Conservation (phyloP, 768 basidiomycete species). For the Brasilioporus rufonigricans region DNA sequence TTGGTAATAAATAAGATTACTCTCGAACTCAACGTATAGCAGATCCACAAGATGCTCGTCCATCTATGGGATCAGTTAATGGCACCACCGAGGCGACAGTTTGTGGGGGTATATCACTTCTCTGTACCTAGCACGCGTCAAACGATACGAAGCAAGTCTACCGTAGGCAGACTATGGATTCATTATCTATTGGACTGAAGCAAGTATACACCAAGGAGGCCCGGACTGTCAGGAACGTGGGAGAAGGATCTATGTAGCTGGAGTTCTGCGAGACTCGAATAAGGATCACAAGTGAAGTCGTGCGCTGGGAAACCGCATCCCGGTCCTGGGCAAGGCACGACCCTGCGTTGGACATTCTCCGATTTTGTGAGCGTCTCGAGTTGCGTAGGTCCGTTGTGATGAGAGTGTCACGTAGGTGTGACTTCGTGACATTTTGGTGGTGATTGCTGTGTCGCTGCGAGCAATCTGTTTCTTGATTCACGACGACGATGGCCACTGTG, state of each 20-base stretch:
- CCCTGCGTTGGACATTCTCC: not conserved
- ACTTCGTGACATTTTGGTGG: constrained; percentile 17
- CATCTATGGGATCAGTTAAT: no score
- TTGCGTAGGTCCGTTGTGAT: constrained; percentile 27
- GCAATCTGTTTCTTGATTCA: constrained; percentile 16
- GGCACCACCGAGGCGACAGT: no score
- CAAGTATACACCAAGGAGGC: no score
- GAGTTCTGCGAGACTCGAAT: no score
- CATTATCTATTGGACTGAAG: no score
- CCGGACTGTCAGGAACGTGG: no score
- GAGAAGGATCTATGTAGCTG: no score
- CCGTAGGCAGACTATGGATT: no score
- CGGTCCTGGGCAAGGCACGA: not conserved
- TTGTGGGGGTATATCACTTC: no score
- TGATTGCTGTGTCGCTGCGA: constrained; percentile 23
- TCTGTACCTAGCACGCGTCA: no score
- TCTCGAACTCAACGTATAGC: not conserved
- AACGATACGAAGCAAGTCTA: no score
- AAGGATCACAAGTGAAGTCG: not conserved
- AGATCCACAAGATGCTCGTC: not conserved
- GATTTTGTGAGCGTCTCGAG: not conserved
- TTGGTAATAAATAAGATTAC: constrained; percentile 9
- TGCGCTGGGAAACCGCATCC: no score
- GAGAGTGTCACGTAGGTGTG: constrained; percentile 30
- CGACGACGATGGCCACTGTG: constrained; percentile 32